Evolutionary conservation across 2,329 filamentous ascomycete species (phyloP).

Genomic region (Cladophialophora exuberans): DNA sequence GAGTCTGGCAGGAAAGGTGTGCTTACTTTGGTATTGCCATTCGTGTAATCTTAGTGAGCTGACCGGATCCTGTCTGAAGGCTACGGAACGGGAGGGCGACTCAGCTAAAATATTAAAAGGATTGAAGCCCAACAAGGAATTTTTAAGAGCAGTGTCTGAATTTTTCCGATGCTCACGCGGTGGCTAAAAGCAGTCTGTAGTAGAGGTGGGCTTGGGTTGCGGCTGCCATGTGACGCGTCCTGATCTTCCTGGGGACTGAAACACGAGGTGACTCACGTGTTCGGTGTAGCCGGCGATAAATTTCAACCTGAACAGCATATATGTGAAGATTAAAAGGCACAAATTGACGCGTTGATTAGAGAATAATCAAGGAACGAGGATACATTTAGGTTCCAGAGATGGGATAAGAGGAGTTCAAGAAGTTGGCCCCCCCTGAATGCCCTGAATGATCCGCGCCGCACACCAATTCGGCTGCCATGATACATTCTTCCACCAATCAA

Average conservation of each 20-base stretch:
- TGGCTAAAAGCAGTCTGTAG: background rate
- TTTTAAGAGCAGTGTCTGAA: background rate
- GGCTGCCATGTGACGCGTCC: background rate
- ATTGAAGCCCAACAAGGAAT: background rate
- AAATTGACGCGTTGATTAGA: too few relatives aligned
- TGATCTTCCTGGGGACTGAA: too few relatives aligned
- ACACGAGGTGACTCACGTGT: background rate
- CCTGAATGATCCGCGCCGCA: background rate
- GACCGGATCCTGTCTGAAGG: background rate
- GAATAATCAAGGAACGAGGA: slow-evolving; percentile 1
- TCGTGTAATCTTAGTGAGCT: slow-evolving; percentile 14
- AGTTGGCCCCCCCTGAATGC: background rate
- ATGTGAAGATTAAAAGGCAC: background rate
- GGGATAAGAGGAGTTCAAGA: too few relatives aligned
- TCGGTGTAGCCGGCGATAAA: too few relatives aligned
- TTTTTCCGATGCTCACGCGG: too few relatives aligned
- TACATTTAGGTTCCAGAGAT: background rate
- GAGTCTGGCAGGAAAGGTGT: background rate
- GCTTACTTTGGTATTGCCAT: background rate
- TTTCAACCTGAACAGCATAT: background rate
- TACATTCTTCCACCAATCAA: background rate
- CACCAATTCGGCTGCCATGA: background rate
- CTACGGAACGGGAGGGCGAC: background rate
- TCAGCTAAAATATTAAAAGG: slow-evolving; percentile 1
- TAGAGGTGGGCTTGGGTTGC: too few relatives aligned